phyloP scores from a whole-genome alignment of 306 rosid species.

The Quercus glauca region DNA sequence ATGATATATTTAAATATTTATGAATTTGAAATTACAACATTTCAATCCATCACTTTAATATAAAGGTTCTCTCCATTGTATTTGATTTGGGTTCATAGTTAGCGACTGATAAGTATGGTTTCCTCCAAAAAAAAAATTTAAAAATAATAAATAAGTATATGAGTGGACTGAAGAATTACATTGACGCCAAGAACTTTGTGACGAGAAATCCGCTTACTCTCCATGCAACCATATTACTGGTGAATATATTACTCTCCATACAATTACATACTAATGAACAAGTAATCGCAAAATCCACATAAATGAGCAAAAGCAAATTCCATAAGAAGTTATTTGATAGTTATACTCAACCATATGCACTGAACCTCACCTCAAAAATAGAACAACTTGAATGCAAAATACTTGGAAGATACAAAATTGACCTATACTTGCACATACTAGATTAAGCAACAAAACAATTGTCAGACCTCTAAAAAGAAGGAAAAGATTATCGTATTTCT shows the following conservation, averaged over 20 bases:
- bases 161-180: no score
- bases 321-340: background rate
- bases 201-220: no score
- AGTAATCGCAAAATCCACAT: background rate
- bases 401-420: conserved; percentile 54
- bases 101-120: no score
- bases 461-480: conserved; percentile 17
- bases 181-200: no score
- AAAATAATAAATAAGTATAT: no score
- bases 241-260: background rate
- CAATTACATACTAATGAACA: background rate
- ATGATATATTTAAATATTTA: no score
- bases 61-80: no score
- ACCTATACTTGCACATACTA: conserved; percentile 16
- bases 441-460: conserved; percentile 22
- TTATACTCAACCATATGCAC: conserved; percentile 15
- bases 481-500: background rate
- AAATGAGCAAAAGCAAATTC: background rate
- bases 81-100: no score
- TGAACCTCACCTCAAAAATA: conserved; percentile 26
- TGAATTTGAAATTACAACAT: no score
- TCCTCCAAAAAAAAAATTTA: no score
- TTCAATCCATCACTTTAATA: no score
- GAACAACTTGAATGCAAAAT: conserved; percentile 34
- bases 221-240: no score